Base-by-base conservation (phyloP, 495 filamentous ascomycete genomes). In the Penicillium coprophilum region DNA sequence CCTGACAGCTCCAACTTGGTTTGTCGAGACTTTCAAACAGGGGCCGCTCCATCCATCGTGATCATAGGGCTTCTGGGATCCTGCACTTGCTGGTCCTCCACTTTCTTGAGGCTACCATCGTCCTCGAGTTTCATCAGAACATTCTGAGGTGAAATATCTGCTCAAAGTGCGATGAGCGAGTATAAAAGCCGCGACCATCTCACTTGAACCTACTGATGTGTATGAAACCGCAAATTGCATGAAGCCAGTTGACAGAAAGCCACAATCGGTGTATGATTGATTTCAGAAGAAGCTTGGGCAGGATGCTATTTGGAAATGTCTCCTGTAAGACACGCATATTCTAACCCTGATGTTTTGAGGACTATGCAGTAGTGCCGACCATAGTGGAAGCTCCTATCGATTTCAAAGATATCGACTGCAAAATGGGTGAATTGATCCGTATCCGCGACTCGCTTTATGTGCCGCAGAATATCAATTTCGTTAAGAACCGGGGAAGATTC, bases 71-170 rank as follows among this genome's bases (percentile, higher is more conserved):
- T 44, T 31, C 60, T 63, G 6, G 56, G 60, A 38, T 50, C 19
- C 27, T 38, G 31, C 2, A 47, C 19, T 30, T 62, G 56, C 17
- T 62, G 60, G 10, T 58, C 41, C 55, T 62, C 56, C 19, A 62
- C 19, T 24, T 62, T 23, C 46, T 53, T 46, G 3, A 56, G 51
- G 43, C 15, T 45, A 2, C 8, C 58, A 15, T 58, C 51, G 24
- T 58, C 56, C n/a, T 56, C 51, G 23, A 58, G 38, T 15, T 56
- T 31, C 17, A 48, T 56, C 13, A 56, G 31, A 9, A 62, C 34
- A 50, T 58, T 62, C 34, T 58, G 51, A 19, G 60, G 56, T 41
- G 60, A 56, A 27, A 62, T 58, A 34, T 62, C 55, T 62, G 20
- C 13, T 40, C 28, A 12, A 11, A 12, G 10, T 12, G 0, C 13